Percentiles rank a stretch among this genome's conserved stretches.
These are phyloP conservation scores for Neurospora cerealis DNA, from an alignment of 495 filamentous ascomycete species.

Conservation along the genomic window DNA sequence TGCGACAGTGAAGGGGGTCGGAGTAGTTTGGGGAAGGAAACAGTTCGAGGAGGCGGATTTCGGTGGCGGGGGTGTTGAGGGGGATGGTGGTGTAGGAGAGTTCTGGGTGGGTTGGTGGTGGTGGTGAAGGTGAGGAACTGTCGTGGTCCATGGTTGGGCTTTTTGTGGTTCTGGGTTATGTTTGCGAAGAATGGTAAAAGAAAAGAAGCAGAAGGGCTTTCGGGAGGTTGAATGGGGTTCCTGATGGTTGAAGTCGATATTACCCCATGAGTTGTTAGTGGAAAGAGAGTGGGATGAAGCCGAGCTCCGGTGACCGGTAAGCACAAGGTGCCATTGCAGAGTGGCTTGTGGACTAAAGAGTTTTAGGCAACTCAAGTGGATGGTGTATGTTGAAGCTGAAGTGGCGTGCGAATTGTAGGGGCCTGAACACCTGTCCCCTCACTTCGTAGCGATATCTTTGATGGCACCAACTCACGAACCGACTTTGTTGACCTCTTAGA, in stretches of 20 bases:
- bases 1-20: background rate
- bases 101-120: background rate
- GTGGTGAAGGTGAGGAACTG: background rate
- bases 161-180: background rate
- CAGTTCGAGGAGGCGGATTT: constrained; percentile 1
- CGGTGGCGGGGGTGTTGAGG: background rate
- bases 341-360: background rate
- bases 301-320: background rate
- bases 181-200: background rate
- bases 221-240: background rate
- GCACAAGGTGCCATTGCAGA: background rate
- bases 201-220: background rate
- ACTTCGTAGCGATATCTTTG: background rate
- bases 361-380: background rate
- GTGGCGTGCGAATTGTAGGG: background rate
- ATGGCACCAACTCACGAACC: background rate
- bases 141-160: background rate
- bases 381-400: background rate
- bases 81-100: background rate
- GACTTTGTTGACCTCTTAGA: background rate
- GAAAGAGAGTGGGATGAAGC: background rate
- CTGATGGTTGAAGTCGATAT: background rate
- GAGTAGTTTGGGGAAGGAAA: background rate
- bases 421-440: background rate
- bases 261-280: background rate